Percentiles rank a stretch among this genome's conserved stretches.
Evolutionary conservation across 257 asterid genomes (phyloP).

Genomic region (Solanum appendiculatum): DNA sequence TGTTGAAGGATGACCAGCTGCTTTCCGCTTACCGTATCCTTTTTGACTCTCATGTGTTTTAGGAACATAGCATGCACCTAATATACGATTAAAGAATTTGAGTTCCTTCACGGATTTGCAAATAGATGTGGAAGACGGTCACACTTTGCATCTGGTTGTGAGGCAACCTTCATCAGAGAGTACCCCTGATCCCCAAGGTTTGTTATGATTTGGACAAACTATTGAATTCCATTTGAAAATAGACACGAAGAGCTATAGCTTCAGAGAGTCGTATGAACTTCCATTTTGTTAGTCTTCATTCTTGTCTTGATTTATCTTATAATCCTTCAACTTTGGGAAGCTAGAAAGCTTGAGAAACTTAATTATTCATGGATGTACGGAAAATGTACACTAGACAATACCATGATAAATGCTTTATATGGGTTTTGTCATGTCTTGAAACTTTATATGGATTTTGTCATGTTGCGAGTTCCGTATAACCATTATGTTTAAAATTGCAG

Average conservation of each 20-base stretch:
- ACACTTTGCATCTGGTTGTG: slow-evolving; percentile 87
- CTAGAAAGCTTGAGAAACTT: neutral
- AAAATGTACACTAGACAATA: neutral
- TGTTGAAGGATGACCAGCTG: slow-evolving; percentile 89
- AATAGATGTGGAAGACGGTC: slow-evolving; percentile 96
- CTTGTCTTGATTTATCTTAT: neutral
- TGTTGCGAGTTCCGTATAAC: neutral
- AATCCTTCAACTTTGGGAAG: neutral
- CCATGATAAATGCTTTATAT: neutral
- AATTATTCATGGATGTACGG: neutral
- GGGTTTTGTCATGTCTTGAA: neutral
- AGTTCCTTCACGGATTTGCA: slow-evolving; percentile 44
- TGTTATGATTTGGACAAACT: neutral
- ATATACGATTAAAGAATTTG: neutral
- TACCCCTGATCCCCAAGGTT: slow-evolving; percentile 30
- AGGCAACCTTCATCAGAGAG: slow-evolving; percentile 56
- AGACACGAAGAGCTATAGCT: neutral
- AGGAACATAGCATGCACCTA: neutral
- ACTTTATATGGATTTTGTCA: neutral
- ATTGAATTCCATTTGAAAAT: neutral
- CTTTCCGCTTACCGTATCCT: slow-evolving; percentile 99
- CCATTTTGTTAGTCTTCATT: neutral
- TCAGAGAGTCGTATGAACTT: neutral
- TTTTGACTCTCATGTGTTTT: neutral
- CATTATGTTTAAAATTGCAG: neutral